Base-by-base conservation (phyloP, 495 filamentous ascomycete genomes). In the Alectoria sarmentosa region DNA sequence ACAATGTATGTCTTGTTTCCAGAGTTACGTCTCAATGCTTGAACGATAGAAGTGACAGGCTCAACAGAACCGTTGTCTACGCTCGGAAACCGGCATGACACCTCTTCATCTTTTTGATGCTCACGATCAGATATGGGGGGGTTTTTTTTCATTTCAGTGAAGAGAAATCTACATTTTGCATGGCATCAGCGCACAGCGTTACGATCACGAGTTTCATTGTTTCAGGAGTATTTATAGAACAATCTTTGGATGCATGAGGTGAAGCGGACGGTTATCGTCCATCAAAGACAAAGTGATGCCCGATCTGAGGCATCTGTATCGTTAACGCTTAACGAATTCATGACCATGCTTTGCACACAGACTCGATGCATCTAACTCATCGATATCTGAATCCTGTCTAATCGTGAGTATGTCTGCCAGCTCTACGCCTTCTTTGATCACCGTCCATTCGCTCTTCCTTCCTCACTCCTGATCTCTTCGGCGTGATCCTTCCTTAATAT, bases 11-110 rank as follows among this genome's bases (percentile, higher is more conserved):
- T 58, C 11, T 13, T 60, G 69, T 30, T 58, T 62, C 17, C 9
- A 10, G 38, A 3, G 13, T 34, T 14, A 9, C 64, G 69, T 64
- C 60, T 70, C 46, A 71, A 19, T 55, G 6, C n/a, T 34, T n/a
- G 30, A 21, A 30, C 17, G 15, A 19, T 7, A 10, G 7, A 10
- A 68, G 64, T 60, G 62, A 72, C 62, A 64, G 66, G 19, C 65
- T 68, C 42, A 60, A 56, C 21, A 73, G 71, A 58, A 57, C 44
- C 44, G 68, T 72, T 15, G 70, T 73, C 19, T 73, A 67, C 60
- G 71, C 67, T 21, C 67, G 66, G 39, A 73, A 72, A 60, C 70
- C 71, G 28, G 32, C 55, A 46, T 61, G 39, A 63, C 36, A 14
- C 19, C 23, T 38, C 36, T 34, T 3, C 48, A 52, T 15, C 5